These are phyloP conservation scores for Serendipita sp. DNA, from an alignment of 768 basidiomycete species.

Conservation along the genomic window DNA sequence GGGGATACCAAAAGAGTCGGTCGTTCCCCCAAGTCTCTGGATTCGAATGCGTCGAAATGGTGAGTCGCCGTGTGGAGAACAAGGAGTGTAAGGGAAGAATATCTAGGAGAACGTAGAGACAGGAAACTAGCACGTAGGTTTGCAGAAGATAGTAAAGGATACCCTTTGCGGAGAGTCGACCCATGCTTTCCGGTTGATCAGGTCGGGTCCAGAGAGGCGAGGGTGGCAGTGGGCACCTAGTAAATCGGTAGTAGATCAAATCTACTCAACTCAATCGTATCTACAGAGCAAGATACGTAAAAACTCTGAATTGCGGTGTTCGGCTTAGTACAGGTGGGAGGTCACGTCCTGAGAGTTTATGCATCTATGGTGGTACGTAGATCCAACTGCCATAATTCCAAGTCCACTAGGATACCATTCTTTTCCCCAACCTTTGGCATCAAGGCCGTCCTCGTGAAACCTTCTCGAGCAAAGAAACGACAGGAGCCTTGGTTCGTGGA, in stretches of 20 bases:
- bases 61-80: background rate
- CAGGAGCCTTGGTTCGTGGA: background rate
- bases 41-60: background rate
- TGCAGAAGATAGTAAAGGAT: too few relatives aligned
- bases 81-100: background rate
- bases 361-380: background rate
- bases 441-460: background rate
- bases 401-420: background rate
- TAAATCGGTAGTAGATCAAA: too few relatives aligned
- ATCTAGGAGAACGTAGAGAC: background rate
- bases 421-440: background rate
- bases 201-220: too few relatives aligned
- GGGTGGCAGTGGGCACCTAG: too few relatives aligned
- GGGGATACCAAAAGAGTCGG: background rate
- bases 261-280: too few relatives aligned
- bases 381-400: constrained; percentile 3
- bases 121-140: too few relatives aligned
- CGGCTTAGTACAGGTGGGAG: background rate
- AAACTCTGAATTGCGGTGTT: too few relatives aligned
- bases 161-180: too few relatives aligned
- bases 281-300: too few relatives aligned
- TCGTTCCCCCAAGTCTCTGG: background rate
- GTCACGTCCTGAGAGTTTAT: background rate
- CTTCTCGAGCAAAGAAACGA: constrained; percentile 1
- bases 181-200: too few relatives aligned